Evolutionary conservation across 139 green algal species (phyloP), one percentile per base, ranked within the genome.

Genomic region (Picochlorum sp.): DNA sequence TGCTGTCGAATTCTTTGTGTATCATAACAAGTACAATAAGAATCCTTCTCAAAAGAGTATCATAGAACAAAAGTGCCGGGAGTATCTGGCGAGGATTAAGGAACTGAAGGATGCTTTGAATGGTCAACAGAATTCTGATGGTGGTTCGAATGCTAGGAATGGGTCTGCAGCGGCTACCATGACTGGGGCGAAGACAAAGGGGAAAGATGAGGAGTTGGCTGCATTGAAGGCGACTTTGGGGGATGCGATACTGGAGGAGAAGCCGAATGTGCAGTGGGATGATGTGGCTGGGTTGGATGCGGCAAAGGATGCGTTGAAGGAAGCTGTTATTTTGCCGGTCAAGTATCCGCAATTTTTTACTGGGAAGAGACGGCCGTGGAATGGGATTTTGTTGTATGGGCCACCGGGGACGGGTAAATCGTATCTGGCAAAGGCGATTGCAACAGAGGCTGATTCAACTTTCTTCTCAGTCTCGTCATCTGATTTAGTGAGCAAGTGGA

Each of bases 331-430:
- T 64, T 81, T 99, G 64, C 94, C 94, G 4, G 91, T 99, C 50
- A 98, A 98, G 77, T 98, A 97, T 77, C 94, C 94, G n/a, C 66
- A 78, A 66, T 98, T 99, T 68, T 98, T 98, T 84, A 98, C 92
- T 70, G 94, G 94, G 58, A 97, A 98, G 75, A 82, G 94, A 18
- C 96, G 95, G 75, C 92, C 94, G 2, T 99, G 94, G 94, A 93
- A 78, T 60, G 94, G 94, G 20, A 94, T 99, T 66, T 77, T 99
- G 51, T 85, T 99, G 50, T 99, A 98, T 68, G 94, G 94, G 1
- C 94, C 94, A 0, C 94, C 94, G 13, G 94, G 94, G 0, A 99
- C 94, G 8, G 94, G 94, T 49, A 99, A 99, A 74, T 97, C 90
- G 2, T 98, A 97, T 79, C 78, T 99, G 7, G 94, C 94, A 4